phyloP scores from a whole-genome alignment of 805 yeast genomes.

The Yarrowia keelungensis region DNA sequence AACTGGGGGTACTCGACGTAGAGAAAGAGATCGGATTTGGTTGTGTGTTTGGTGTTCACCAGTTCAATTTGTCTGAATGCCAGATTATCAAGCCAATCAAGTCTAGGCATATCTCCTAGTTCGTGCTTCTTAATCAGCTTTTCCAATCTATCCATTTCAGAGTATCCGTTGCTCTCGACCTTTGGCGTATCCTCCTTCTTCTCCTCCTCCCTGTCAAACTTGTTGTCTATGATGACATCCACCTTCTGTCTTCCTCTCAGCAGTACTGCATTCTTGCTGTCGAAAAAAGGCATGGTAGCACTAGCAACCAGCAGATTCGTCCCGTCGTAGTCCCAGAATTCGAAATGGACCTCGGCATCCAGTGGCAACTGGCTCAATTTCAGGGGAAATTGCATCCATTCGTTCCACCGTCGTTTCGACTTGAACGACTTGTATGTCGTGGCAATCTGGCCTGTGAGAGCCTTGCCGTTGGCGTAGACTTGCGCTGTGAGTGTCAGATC shows the following conservation, averaged over 20 bases:
- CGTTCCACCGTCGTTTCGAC: slow-evolving; percentile 64
- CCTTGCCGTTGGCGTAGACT: slow-evolving; percentile 55
- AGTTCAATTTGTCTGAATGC: slow-evolving; percentile 63
- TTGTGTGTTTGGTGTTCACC: slow-evolving; percentile 42
- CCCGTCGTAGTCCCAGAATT: slow-evolving; percentile 72
- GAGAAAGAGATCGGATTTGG: slow-evolving; percentile 49
- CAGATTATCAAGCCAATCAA: slow-evolving; percentile 78
- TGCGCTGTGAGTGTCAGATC: slow-evolving; percentile 56
- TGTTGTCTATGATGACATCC: slow-evolving; percentile 3
- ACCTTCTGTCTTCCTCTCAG: slow-evolving; percentile 24
- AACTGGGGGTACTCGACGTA: slow-evolving; percentile 67
- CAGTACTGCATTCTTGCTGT: slow-evolving; percentile 50
- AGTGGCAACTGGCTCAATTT: slow-evolving; percentile 72
- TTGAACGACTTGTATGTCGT: slow-evolving; percentile 60
- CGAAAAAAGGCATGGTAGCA: slow-evolving; percentile 66
- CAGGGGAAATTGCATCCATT: slow-evolving; percentile 76
- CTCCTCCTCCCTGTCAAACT: neutral
- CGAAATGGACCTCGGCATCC: slow-evolving; percentile 64
- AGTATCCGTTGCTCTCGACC: slow-evolving; percentile 8
- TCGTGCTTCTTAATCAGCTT: slow-evolving; percentile 65
- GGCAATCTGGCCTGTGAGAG: slow-evolving; percentile 58
- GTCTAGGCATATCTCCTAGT: slow-evolving; percentile 64
- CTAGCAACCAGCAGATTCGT: slow-evolving; percentile 64
- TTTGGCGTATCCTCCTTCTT: neutral
- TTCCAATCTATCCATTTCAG: slow-evolving; percentile 60